Base-by-base conservation (phyloP, 192 early-diverging fungal genomes). In the Cetraspora pellucida region DNA sequence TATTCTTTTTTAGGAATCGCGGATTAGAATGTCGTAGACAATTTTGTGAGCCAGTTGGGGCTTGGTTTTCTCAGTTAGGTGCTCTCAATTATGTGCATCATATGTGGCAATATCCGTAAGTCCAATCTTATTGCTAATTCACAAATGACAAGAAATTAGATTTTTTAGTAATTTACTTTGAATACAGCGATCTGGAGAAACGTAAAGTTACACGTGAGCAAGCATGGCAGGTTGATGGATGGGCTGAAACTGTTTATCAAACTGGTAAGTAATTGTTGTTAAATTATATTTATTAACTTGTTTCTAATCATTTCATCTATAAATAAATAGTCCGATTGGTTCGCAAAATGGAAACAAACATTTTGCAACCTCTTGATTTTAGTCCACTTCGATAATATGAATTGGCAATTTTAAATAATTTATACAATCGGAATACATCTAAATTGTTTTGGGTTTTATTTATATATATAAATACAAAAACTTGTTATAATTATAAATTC, bases 21-120 rank as follows among this genome's bases (percentile, higher is more conserved):
- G 96, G 96, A 72, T 86, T 98, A 23, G 94, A 96, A 71, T 95
- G 93, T 77, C 86, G 96, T 31, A 85, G 89, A 55, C 90, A 95
- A 81, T 93, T 93, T 79, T 95, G 95, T 78, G 91, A 93, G 76
- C 96, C 95, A 31, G 92, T 98, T 67, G 96, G 96, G 16, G 96
- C 95, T 6, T 98, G 96, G 96, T 98, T 98, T 81, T 92, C 90
- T 54, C 96, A 98, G 84, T 86, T 97, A 30, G 95, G 95, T 25
- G 80, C 87, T 21, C 81, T 98, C 54, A 95, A 96, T 81, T 89
- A 89, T 72, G 96, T 98, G 6, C 95, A 96, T 81, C 96, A 98
- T 71, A 90, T 96, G 85, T 95, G 95, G 95, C 89, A 88, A 79
- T 95, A 98, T 80, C 89, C 93, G 90, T 91, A 82, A 81, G 85